Conservation (phyloP, 2,329 filamentous ascomycete genomes). For the Fusarium sp. region DNA sequence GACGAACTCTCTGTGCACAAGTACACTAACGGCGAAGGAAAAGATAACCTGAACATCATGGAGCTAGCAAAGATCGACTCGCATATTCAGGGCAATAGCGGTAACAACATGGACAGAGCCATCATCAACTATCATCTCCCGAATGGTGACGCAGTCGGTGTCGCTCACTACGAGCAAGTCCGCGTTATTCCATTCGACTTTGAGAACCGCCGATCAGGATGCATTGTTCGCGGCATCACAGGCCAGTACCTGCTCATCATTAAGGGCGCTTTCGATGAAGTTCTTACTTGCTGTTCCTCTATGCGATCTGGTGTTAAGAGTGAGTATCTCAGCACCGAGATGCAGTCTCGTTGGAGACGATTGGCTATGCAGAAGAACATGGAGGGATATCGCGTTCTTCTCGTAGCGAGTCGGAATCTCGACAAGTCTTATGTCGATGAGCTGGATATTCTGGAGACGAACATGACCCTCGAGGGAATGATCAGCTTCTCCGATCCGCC, state of each 20-base stretch:
- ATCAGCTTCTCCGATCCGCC: constrained; percentile 6
- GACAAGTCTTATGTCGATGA: background rate
- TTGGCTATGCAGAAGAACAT: background rate
- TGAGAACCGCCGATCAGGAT: constrained; percentile 1
- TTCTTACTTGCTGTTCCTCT: background rate
- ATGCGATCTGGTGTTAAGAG: background rate
- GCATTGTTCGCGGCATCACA: background rate
- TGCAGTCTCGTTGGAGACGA: background rate
- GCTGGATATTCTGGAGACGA: background rate
- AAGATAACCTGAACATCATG: background rate
- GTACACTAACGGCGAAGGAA: background rate
- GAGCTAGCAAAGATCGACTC: constrained; percentile 9
- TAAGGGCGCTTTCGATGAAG: constrained; percentile 1
- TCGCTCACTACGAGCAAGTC: background rate
- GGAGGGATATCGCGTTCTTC: background rate
- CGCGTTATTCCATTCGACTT: constrained; percentile 3
- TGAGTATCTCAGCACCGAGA: background rate
- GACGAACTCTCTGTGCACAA: background rate
- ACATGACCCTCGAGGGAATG: constrained; percentile 1
- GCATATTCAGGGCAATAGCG: background rate
- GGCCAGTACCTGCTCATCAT: background rate
- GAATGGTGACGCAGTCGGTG: background rate
- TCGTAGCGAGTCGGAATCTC: background rate
- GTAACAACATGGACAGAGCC: constrained; percentile 14
- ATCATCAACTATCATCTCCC: background rate